Conservation (phyloP, 225 moss, liverwort and hornwort genomes). For the Thuidium tamariscinum region DNA sequence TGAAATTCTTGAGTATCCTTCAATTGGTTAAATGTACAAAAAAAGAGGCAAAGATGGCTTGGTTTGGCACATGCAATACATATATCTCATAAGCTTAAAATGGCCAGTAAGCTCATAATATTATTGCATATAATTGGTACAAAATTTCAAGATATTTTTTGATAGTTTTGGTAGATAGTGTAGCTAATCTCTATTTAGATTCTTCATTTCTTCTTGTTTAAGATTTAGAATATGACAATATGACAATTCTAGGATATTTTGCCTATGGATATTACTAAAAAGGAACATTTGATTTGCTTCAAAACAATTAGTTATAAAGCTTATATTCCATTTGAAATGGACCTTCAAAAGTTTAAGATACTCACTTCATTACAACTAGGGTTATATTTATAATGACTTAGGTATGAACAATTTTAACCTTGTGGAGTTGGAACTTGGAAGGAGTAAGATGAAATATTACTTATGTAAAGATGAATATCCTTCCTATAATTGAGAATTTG, state of each 20-base stretch:
- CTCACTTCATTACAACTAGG: neutral
- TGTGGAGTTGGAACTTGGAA: rapidly evolving
- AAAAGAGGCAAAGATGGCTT: rapidly evolving
- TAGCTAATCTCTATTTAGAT: rapidly evolving
- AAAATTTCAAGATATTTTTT: neutral
- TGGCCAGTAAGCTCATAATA: neutral
- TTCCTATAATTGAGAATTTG: neutral
- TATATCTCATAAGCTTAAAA: neutral
- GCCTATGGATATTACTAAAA: neutral
- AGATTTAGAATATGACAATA: neutral
- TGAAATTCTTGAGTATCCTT: neutral
- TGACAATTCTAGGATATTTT: neutral
- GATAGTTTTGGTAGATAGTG: neutral
- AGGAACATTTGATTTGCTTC: neutral
- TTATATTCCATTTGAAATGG: neutral
- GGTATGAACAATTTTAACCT: neutral
- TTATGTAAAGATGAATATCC: neutral
- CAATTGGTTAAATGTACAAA: neutral
- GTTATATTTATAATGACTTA: no score
- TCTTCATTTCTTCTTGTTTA: no score
- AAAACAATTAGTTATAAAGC: no score
- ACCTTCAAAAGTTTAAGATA: neutral
- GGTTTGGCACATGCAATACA: neutral
- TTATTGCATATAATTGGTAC: rapidly evolving
- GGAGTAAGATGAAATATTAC: neutral